These are phyloP conservation scores for Fusarium xyrophilum DNA, from an alignment of 2,329 filamentous ascomycete genomes.

Conservation along the genomic window DNA sequence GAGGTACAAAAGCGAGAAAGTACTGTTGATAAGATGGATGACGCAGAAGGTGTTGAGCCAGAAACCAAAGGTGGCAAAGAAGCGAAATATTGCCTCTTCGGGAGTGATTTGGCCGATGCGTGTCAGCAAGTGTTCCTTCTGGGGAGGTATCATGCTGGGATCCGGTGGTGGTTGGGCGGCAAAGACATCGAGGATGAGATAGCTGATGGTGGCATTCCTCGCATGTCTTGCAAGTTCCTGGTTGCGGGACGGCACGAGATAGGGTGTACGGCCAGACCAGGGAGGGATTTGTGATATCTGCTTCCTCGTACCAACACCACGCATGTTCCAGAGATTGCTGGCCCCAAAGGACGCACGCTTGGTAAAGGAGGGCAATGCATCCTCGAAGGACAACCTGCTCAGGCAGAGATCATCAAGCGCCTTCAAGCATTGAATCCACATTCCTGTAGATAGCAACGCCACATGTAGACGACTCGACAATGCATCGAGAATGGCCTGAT, in stretches of 20 bases:
- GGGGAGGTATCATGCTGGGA: slow-evolving; percentile 14
- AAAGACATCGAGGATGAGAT: slow-evolving; percentile 26
- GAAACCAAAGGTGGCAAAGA: slow-evolving; percentile 22
- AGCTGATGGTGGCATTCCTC: slow-evolving; percentile 8
- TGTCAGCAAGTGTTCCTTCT: slow-evolving; percentile 11
- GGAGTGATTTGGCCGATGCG: neutral
- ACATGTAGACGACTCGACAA: slow-evolving; percentile 23
- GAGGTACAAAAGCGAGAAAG: slow-evolving; percentile 8
- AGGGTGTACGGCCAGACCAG: neutral
- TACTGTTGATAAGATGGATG: slow-evolving; percentile 31
- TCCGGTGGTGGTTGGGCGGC: slow-evolving; percentile 18
- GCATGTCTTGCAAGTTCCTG: slow-evolving; percentile 13
- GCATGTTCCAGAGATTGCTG: slow-evolving; percentile 28
- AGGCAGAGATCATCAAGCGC: slow-evolving; percentile 26
- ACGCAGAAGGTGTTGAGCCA: slow-evolving; percentile 34
- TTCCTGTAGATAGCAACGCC: slow-evolving; percentile 25
- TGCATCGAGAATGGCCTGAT: slow-evolving; percentile 1
- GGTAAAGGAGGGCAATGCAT: neutral
- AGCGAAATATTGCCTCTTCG: slow-evolving; percentile 21
- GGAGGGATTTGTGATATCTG: slow-evolving; percentile 8
- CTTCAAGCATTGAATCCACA: slow-evolving; percentile 34
- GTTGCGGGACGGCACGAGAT: slow-evolving; percentile 5
- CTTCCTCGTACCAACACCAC: slow-evolving; percentile 16
- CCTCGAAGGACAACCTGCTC: slow-evolving; percentile 4
- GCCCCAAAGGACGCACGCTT: slow-evolving; percentile 7